Percentiles rank a stretch among this genome's conserved stretches.
These are phyloP conservation scores for Chrysopogon serrulatus DNA, from an alignment of 176 grass and related monocot species.

Conservation along the genomic window DNA sequence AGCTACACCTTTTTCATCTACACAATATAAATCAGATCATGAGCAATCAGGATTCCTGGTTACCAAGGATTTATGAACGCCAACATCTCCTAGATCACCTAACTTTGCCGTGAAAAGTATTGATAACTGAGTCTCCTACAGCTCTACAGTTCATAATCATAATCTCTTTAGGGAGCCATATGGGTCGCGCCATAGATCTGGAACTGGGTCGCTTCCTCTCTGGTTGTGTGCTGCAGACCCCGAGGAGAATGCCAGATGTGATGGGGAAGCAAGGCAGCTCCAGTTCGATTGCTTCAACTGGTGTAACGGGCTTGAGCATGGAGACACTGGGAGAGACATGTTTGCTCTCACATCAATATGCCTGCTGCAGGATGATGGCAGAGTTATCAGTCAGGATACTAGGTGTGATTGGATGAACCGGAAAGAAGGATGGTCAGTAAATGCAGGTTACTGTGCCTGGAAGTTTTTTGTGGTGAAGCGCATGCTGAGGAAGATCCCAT, in stretches of 20 bases:
- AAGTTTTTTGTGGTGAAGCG: conserved; percentile 40
- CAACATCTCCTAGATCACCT: background rate
- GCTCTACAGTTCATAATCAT: conserved; percentile 21
- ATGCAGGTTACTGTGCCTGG: background rate
- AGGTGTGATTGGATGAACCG: background rate
- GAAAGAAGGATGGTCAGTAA: background rate
- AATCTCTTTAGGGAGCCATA: conserved; percentile 72
- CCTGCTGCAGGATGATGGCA: conserved; percentile 21
- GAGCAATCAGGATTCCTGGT: background rate
- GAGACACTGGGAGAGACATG: conserved; percentile 82
- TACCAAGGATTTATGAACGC: conserved; percentile 16
- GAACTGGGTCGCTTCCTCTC: conserved; percentile 18
- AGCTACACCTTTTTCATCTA: background rate
- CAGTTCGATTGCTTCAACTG: conserved; percentile 64
- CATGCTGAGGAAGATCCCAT: conserved; percentile 37
- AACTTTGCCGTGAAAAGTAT: background rate
- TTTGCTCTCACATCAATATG: conserved; percentile 52
- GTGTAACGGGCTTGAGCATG: conserved; percentile 67
- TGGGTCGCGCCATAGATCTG: conserved; percentile 62
- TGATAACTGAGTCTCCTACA: background rate
- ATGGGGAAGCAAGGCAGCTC: conserved; percentile 83
- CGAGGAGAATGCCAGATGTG: conserved; percentile 42
- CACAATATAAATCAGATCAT: conserved; percentile 14
- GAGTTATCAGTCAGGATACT: background rate
- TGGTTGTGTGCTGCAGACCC: conserved; percentile 26